A percentile compares a stretch with the other conserved stretches of the same genome.
Evolutionary conservation across 371 early-diverging fungal species (phyloP).

Genomic region (Capniomyces stellatus): DNA sequence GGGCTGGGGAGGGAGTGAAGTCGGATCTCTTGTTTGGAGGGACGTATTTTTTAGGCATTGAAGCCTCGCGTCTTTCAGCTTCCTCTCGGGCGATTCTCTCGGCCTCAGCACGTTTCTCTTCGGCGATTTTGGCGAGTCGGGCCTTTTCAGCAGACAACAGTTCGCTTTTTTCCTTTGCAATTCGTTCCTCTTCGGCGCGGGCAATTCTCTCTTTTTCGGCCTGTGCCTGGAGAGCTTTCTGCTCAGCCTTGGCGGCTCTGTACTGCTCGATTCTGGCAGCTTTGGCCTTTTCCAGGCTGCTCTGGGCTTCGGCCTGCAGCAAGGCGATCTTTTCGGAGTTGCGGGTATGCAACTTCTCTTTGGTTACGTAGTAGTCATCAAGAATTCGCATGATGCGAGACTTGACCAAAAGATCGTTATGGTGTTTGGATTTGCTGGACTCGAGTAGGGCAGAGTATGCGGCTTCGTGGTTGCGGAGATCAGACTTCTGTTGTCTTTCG

Average conservation of each 20-base stretch:
- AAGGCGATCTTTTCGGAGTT: conserved; percentile 34
- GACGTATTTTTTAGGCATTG: conserved; percentile 1
- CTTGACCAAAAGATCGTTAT: conserved; percentile 58
- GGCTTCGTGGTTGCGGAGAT: conserved; percentile 60
- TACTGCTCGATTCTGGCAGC: conserved; percentile 36
- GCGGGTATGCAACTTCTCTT: conserved; percentile 34
- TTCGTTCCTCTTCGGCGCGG: conserved; percentile 16
- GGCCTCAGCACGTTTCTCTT: background rate
- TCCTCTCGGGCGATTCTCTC: background rate
- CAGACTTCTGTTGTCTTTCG: conserved; percentile 67
- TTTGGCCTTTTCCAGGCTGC: conserved; percentile 53
- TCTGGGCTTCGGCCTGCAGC: conserved; percentile 29
- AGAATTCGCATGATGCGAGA: conserved; percentile 54
- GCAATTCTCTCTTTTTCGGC: conserved; percentile 16
- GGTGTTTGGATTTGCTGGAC: conserved; percentile 41
- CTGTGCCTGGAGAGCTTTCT: conserved; percentile 10
- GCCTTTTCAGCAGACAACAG: conserved; percentile 4
- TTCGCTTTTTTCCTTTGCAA: conserved; percentile 6
- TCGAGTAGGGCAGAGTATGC: conserved; percentile 46
- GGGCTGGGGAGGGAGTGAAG: background rate
- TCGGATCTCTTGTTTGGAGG: background rate
- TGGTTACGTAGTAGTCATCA: conserved; percentile 53
- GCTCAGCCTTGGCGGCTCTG: conserved; percentile 14
- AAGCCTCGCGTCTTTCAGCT: background rate
- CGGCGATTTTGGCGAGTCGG: conserved; percentile 1